A percentile compares a stretch with the other conserved stretches of the same genome.
These are phyloP conservation scores for Saitozyma sp. DNA, from an alignment of 768 basidiomycete species.

Conservation along the genomic window DNA sequence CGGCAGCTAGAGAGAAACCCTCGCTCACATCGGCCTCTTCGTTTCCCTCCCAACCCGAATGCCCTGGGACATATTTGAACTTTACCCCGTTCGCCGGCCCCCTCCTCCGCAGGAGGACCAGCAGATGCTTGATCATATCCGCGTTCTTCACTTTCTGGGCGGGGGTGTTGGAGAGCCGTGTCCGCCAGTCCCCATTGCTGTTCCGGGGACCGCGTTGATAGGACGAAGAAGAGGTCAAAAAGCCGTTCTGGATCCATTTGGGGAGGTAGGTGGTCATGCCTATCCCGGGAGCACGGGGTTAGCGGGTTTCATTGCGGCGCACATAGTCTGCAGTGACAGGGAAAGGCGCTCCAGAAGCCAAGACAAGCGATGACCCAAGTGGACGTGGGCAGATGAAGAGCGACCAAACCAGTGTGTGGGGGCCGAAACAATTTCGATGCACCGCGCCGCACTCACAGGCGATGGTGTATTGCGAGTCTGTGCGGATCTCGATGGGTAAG, in stretches of 20 bases:
- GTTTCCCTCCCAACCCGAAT: constrained; percentile 75
- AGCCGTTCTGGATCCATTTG: constrained; percentile 61
- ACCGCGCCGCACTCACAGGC: constrained; percentile 58
- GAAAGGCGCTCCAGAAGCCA: background rate
- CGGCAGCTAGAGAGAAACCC: background rate
- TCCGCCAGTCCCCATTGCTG: background rate
- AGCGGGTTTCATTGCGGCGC: background rate
- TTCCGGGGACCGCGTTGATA: background rate
- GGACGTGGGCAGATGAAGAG: too few relatives aligned
- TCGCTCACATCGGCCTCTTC: constrained; percentile 72
- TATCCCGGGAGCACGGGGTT: constrained; percentile 41
- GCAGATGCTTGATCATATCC: constrained; percentile 68
- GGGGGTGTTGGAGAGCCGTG: background rate
- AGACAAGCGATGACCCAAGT: too few relatives aligned
- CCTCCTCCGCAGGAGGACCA: constrained; percentile 64
- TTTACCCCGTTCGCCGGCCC: constrained; percentile 55
- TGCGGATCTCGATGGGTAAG: constrained; percentile 69
- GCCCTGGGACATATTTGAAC: constrained; percentile 75
- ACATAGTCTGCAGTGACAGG: background rate
- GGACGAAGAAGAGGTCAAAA: constrained; percentile 15
- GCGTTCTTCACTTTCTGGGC: constrained; percentile 65
- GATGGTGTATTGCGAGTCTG: constrained; percentile 83
- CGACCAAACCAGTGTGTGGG: too few relatives aligned
- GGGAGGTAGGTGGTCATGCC: constrained; percentile 70
- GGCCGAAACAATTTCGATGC: too few relatives aligned